Evolutionary conservation across 176 grass and related monocot species (phyloP).

Genomic region (Aegilops umbellulata): DNA sequence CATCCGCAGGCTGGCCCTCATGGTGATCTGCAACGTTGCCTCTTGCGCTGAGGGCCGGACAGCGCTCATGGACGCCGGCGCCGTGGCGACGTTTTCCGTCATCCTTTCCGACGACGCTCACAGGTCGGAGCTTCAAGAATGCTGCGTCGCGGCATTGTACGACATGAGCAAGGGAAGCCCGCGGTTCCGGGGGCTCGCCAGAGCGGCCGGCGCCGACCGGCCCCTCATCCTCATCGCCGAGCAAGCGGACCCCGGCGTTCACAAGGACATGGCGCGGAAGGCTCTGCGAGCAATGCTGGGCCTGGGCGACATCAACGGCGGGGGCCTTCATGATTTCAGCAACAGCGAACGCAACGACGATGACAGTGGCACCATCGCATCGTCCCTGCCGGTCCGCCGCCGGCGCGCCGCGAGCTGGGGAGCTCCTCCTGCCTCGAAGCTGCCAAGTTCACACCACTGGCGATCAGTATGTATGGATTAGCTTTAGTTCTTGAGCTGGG

Average conservation of each 20-base stretch:
- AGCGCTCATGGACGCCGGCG: conserved; percentile 66
- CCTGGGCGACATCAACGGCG: background rate
- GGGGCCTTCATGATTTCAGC: background rate
- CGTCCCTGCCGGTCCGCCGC: conserved; percentile 41
- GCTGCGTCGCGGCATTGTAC: conserved; percentile 64
- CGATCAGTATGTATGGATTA: conserved; percentile 45
- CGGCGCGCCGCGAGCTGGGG: conserved; percentile 36
- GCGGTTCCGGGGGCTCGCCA: conserved; percentile 72
- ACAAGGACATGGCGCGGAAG: conserved; percentile 65
- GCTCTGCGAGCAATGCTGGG: conserved; percentile 43
- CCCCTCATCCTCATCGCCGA: conserved; percentile 53
- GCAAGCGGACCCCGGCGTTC: conserved; percentile 4
- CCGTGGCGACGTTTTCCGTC: conserved; percentile 31
- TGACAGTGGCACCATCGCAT: conserved; percentile 21
- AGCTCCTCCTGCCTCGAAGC: conserved; percentile 1
- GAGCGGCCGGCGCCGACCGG: conserved; percentile 54
- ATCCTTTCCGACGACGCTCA: conserved; percentile 30
- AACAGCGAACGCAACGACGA: conserved; percentile 17
- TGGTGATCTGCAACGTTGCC: conserved; percentile 75
- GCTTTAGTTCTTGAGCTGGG: background rate
- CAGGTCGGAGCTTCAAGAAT: conserved; percentile 33
- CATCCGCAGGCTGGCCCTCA: conserved; percentile 62
- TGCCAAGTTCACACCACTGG: conserved; percentile 41
- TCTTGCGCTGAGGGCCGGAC: conserved; percentile 52
- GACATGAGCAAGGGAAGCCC: conserved; percentile 69